phyloP scores from a whole-genome alignment of 1,284 basidiomycete genomes.

The Sporisorium exsertum region DNA sequence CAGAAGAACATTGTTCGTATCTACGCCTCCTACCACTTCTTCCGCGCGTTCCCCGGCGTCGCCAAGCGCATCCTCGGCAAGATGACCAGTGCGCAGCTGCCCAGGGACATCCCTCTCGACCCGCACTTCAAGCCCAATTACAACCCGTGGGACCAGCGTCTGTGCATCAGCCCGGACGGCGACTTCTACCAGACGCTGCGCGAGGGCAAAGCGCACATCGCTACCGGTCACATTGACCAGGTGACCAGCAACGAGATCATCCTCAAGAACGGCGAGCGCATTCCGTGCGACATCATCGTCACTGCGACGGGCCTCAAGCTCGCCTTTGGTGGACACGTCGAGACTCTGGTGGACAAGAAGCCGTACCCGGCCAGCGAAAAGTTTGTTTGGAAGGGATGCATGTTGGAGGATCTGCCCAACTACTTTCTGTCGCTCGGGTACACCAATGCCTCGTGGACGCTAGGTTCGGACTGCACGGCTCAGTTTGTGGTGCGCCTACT shows the following conservation, averaged over 20 bases:
- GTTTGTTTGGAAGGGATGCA: conserved; percentile 64
- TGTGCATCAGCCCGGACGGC: conserved; percentile 67
- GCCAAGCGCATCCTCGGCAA: conserved; percentile 48
- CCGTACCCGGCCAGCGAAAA: conserved; percentile 36
- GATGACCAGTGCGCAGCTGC: conserved; percentile 55
- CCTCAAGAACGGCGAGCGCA: conserved; percentile 57
- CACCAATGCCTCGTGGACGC: conserved; percentile 68
- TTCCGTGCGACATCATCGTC: conserved; percentile 68
- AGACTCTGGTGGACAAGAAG: conserved; percentile 59
- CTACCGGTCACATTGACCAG: conserved; percentile 66
- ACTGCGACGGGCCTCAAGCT: conserved; percentile 68
- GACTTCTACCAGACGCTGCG: conserved; percentile 66
- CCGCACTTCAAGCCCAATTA: conserved; percentile 69
- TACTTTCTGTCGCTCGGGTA: conserved; percentile 60
- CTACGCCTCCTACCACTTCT: conserved; percentile 64
- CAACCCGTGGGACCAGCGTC: conserved; percentile 69
- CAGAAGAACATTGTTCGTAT: conserved; percentile 57
- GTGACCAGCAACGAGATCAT: conserved; percentile 59
- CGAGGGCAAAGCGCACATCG: conserved; percentile 64
- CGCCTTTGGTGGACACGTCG: conserved; percentile 57
- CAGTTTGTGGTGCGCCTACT: conserved; percentile 59
- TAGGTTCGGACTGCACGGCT: conserved; percentile 64
- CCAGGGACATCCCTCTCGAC: conserved; percentile 60
- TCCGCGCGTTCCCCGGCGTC: conserved; percentile 61
- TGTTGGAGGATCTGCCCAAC: conserved; percentile 68